Evolutionary conservation across 495 filamentous ascomycete species (phyloP), one percentile per base, ranked within the genome.

Genomic region (Penicillium crystallinum): DNA sequence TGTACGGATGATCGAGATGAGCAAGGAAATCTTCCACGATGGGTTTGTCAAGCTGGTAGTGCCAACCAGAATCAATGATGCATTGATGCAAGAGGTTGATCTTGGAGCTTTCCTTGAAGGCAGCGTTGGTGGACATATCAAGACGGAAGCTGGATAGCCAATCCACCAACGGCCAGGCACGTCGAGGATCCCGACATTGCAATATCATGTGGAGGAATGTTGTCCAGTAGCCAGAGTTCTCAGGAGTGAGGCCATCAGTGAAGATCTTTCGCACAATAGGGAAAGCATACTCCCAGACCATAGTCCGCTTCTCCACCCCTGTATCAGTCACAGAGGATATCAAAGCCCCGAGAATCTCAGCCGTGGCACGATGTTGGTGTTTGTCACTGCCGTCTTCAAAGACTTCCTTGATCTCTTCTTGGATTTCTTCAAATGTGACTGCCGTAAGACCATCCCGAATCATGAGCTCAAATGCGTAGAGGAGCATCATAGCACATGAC

Each of bases 71-170:
- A 64, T 96, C 89, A 52, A 81, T 82, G 55, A 97, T 88, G 54
- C 85, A 84, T 57, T 95, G 89, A 58, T 96, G 88, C 30, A 99
- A 75, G 12, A 97, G 78, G 57, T 93, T 87, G 37, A 99, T 88
- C 71, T 97, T 97, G 4, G 91, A 91, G 50, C 91, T 97, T 60
- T 99, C 95, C 68, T 99, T 99, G 80, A 99, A 99, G 9, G 93
- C 93, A 4, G 93, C 93, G 67, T 97, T 96, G 0, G 92, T 96
- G 19, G 81, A 72, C 87, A 96, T 92, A 61, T 99, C 93, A 17
- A 99, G 75, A 29, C 88, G 80, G 79, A 96, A 97, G 53, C 83
- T 81, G 11, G 84, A 82, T 30, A 99, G 78, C 76, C 84, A 87
- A 53, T 91, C 87, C 22, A 95, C 80, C 49, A 99, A 74, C 46